Percentiles rank a stretch among this genome's conserved stretches.
Conservation (phyloP, 2,329 filamentous ascomycete genomes). For the Dactylellina drechsleri region DNA sequence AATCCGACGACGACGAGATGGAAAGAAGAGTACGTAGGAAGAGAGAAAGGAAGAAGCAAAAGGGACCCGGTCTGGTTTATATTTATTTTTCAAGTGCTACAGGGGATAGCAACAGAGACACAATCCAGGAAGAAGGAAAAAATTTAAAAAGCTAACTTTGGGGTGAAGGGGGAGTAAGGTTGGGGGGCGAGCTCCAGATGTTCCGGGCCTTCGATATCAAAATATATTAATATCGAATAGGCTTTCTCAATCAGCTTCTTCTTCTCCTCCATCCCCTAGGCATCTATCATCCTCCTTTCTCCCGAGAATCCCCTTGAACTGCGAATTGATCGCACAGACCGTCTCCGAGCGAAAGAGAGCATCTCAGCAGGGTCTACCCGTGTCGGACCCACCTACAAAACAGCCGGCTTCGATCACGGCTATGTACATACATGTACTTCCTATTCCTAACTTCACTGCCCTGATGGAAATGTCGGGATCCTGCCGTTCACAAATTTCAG, state of each 20-base stretch:
- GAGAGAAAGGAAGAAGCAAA: conserved; percentile 9
- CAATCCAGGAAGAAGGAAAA: conserved; percentile 3
- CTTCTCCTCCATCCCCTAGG: background rate
- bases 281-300: background rate
- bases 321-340: too few species aligned
- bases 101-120: conserved; percentile 30
- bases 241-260: too few species aligned
- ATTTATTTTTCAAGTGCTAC: conserved; percentile 31
- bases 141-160: conserved; percentile 15
- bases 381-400: background rate
- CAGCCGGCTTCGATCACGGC: background rate
- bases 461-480: background rate
- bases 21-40: conserved; percentile 17
- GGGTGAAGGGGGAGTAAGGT: conserved; percentile 15
- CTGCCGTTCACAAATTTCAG: conserved; percentile 10
- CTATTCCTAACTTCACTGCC: background rate
- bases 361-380: too few species aligned
- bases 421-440: background rate
- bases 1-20: conserved; percentile 15
- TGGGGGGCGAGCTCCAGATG: conserved; percentile 8
- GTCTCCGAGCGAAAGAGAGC: background rate
- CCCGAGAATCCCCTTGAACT: too few species aligned
- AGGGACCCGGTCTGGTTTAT: conserved; percentile 38
- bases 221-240: too few species aligned
- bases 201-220: too few species aligned